These are phyloP conservation scores for Arabidopsis arenosa DNA, from an alignment of 345 rosid genomes.

Conservation along the genomic window DNA sequence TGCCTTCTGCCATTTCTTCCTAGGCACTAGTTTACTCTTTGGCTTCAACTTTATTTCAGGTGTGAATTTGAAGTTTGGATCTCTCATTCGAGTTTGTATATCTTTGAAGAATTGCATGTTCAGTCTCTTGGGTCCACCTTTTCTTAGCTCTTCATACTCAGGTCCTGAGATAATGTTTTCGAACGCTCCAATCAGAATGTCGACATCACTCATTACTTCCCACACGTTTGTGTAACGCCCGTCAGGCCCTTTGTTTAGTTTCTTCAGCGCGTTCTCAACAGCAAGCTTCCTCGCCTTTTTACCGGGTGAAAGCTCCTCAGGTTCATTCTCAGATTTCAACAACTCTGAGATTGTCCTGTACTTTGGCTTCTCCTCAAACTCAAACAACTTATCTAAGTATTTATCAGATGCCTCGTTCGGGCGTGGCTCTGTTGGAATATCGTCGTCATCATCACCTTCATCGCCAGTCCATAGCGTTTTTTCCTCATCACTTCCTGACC, in stretches of 20 bases:
- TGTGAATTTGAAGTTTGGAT: slow-evolving; percentile 84
- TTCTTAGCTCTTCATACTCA: slow-evolving; percentile 90
- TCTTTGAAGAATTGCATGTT: slow-evolving; percentile 95
- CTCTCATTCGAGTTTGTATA: slow-evolving; percentile 93
- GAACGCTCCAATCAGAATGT: slow-evolving; percentile 87
- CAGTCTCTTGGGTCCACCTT: slow-evolving; percentile 90
- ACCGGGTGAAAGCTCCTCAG: slow-evolving; percentile 86
- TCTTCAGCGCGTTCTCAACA: slow-evolving; percentile 91
- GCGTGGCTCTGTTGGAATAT: slow-evolving; percentile 79
- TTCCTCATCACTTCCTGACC: slow-evolving; percentile 95
- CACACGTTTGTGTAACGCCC: slow-evolving; percentile 89
- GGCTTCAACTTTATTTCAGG: slow-evolving; percentile 92
- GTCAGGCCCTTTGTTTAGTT: slow-evolving; percentile 92
- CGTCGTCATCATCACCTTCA: slow-evolving; percentile 81
- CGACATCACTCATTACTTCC: slow-evolving; percentile 94
- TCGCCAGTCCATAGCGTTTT: slow-evolving; percentile 93
- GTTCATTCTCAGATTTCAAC: slow-evolving; percentile 78
- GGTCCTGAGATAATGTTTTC: slow-evolving; percentile 90
- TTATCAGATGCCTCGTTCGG: slow-evolving; percentile 83
- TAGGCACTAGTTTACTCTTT: slow-evolving; percentile 83
- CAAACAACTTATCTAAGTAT: slow-evolving; percentile 78
- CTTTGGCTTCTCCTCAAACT: slow-evolving; percentile 91
- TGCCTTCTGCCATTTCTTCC: slow-evolving; percentile 90
- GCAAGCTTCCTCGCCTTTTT: slow-evolving; percentile 92
- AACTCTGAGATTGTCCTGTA: slow-evolving; percentile 82